phyloP scores from a whole-genome alignment of 73 alveolate genomes.

The Effrenium voratum region DNA sequence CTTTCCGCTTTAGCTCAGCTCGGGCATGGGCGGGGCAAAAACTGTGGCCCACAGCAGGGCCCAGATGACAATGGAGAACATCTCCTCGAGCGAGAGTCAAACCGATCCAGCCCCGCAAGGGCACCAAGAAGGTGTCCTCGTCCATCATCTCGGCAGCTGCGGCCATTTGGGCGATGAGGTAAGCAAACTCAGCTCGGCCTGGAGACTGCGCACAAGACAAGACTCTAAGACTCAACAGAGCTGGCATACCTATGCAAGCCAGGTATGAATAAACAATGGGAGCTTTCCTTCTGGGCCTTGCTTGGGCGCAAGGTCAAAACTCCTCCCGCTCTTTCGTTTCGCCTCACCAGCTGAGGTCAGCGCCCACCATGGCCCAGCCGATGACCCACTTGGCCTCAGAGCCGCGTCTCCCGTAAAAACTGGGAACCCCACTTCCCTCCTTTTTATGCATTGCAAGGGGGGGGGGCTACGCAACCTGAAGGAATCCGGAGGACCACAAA shows the following conservation, averaged over 20 bases:
- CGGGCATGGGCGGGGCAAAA: constrained; percentile 66
- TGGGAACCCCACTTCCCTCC: too few relatives aligned
- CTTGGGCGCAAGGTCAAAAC: neutral
- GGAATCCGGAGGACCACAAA: too few relatives aligned
- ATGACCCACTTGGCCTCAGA: constrained; percentile 84
- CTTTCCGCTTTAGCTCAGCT: neutral
- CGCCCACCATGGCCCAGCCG: constrained; percentile 94
- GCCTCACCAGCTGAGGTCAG: constrained; percentile 9
- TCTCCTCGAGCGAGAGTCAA: neutral
- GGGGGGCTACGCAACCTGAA: too few relatives aligned
- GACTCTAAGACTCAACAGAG: neutral
- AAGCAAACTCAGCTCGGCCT: constrained; percentile 93
- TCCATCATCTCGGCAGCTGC: constrained; percentile 56
- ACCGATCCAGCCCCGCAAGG: neutral
- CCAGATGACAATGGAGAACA: constrained; percentile 94
- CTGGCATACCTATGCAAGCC: too few relatives aligned
- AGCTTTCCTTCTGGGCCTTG: neutral
- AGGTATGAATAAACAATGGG: neutral
- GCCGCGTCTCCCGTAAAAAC: too few relatives aligned
- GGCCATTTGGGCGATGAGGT: constrained; percentile 89
- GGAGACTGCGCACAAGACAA: neutral
- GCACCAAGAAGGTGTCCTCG: constrained; percentile 4
- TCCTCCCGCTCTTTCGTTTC: neutral
- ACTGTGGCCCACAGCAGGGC: constrained; percentile 92
- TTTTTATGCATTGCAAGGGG: too few relatives aligned